These are phyloP conservation scores for Oryza meyeriana DNA, from an alignment of 176 grass and related monocot genomes.

Conservation along the genomic window DNA sequence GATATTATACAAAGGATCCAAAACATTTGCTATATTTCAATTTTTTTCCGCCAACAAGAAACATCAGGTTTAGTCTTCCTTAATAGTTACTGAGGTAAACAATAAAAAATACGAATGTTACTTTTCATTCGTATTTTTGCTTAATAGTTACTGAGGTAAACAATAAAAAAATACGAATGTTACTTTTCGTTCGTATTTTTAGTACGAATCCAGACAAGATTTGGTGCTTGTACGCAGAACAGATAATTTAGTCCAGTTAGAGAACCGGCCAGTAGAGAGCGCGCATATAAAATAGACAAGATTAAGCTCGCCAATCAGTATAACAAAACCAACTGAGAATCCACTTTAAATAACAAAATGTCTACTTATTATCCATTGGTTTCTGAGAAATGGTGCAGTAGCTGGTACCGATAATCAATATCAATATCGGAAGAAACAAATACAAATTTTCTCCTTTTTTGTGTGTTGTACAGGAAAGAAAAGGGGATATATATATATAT, in stretches of 20 bases:
- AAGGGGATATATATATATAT: no score
- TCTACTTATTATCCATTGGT: not conserved
- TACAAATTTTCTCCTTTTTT: not conserved
- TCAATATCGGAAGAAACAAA: not conserved
- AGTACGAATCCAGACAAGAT: not conserved
- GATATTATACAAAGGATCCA: not conserved
- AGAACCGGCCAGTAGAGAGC: not conserved
- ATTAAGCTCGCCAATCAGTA: not conserved
- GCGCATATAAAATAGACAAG: not conserved
- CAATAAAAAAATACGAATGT: no score
- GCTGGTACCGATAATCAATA: not conserved
- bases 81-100: no score
- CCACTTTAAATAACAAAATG: not conserved
- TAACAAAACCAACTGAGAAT: not conserved
- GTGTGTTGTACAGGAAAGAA: not conserved
- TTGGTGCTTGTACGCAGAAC: not conserved
- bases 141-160: no score
- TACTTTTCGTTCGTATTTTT: no score
- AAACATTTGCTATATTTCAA: not conserved
- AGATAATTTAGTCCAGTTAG: not conserved
- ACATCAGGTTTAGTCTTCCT: not conserved
- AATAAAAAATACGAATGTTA: no score
- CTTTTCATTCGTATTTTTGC: no score
- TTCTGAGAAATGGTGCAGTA: not conserved
- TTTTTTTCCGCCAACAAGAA: not conserved